A percentile compares a stretch with the other conserved stretches of the same genome.
Evolutionary conservation across 2,329 filamentous ascomycete species (phyloP).

Genomic region (Aspergillus oerlinghausenensis): DNA sequence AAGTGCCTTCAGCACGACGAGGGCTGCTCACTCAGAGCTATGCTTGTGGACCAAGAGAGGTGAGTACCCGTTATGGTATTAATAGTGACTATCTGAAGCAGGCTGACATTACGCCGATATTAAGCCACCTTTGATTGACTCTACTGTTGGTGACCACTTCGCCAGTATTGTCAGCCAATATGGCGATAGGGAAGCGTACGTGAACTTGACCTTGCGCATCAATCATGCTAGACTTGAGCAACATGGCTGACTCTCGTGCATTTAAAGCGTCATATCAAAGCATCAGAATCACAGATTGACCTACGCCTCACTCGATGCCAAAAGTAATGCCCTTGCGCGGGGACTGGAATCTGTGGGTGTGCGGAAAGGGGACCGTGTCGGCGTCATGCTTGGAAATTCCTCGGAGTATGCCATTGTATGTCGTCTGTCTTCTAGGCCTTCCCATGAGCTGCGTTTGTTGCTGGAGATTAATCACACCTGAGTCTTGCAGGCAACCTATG

Average conservation of each 20-base stretch:
- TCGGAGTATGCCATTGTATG: conserved; percentile 73
- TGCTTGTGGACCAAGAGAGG: conserved; percentile 27
- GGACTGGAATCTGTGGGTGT: conserved; percentile 69
- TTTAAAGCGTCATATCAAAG: conserved; percentile 50
- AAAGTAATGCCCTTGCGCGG: conserved; percentile 70
- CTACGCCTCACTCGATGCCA: conserved; percentile 68
- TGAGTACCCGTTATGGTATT: conserved; percentile 7
- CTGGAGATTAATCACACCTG: conserved; percentile 10
- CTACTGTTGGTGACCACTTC: conserved; percentile 46
- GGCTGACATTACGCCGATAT: not conserved
- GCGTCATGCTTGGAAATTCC: conserved; percentile 80
- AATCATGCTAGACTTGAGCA: not conserved
- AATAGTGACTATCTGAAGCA: not conserved
- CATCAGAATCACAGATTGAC: conserved; percentile 64
- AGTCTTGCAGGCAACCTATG: conserved; percentile 60
- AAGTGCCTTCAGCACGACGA: conserved; percentile 6
- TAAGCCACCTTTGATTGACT: conserved; percentile 44
- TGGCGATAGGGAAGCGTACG: conserved; percentile 51
- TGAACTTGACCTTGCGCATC: conserved; percentile 4
- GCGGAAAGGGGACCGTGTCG: conserved; percentile 76
- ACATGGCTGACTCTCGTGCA: not conserved
- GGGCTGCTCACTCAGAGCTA: conserved; percentile 26
- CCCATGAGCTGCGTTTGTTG: not conserved
- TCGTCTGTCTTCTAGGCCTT: not conserved
- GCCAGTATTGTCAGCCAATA: conserved; percentile 38